Conservation (phyloP, 371 early-diverging fungal species). For the Haplosporangium sp. region DNA sequence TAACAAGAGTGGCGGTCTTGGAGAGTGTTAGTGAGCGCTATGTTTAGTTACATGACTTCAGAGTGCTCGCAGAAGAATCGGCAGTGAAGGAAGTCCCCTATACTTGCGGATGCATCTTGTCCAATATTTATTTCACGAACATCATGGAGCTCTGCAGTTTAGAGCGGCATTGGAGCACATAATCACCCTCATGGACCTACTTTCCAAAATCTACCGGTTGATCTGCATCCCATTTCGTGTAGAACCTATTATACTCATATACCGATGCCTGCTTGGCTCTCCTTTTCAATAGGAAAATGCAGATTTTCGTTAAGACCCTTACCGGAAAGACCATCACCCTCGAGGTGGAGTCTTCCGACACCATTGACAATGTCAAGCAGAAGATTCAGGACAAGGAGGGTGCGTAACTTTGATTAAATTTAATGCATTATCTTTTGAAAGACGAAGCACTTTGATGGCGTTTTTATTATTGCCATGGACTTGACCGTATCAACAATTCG, state of each 20-base stretch:
- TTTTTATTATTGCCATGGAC: no score
- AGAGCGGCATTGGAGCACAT: neutral
- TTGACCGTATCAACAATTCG: no score
- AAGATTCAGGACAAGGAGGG: no score
- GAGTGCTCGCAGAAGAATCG: neutral
- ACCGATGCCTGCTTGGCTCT: conserved; percentile 42
- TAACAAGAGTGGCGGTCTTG: no score
- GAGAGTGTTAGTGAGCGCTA: no score
- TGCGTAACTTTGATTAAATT: no score
- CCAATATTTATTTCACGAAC: neutral
- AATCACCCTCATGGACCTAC: neutral
- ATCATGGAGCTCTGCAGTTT: no score
- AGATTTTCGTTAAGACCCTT: conserved; percentile 98
- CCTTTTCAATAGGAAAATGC: conserved; percentile 68
- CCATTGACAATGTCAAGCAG: conserved; percentile 79
- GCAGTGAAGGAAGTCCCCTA: neutral
- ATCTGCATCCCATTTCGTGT: neutral
- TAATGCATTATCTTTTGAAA: no score
- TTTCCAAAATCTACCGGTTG: neutral
- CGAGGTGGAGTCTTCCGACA: conserved; percentile 75
- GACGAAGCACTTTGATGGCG: no score
- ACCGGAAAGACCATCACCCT: conserved; percentile 98
- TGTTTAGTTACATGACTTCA: no score
- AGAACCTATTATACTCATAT: neutral
- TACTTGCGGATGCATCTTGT: neutral